These are phyloP conservation scores for Scleroderma citrinum DNA, from an alignment of 768 basidiomycete genomes.

Conservation along the genomic window DNA sequence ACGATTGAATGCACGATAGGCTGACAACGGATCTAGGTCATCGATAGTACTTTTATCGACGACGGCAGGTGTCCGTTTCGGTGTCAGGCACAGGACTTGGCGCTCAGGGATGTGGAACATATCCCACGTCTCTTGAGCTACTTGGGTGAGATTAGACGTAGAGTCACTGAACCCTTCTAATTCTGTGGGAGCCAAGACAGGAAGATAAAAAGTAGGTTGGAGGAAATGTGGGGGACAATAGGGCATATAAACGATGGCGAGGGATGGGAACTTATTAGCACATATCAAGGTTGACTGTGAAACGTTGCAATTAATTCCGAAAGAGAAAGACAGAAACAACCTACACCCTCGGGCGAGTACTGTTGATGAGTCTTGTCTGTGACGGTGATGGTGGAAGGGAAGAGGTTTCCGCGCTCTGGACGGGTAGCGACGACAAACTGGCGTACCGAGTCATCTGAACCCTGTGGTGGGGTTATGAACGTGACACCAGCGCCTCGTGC, in stretches of 20 bases:
- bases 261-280: conserved; percentile 42
- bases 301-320: conserved; percentile 25
- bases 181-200: conserved; percentile 38
- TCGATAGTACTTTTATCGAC: conserved; percentile 44
- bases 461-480: conserved; percentile 15
- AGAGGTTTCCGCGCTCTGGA: conserved; percentile 18
- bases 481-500: conserved; percentile 32
- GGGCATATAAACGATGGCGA: conserved; percentile 67
- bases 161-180: conserved; percentile 24
- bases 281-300: conserved; percentile 36
- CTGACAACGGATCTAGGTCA: conserved; percentile 35
- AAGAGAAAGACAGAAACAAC: conserved; percentile 14
- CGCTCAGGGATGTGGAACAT: conserved; percentile 35
- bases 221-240: conserved; percentile 32
- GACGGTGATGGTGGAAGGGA: conserved; percentile 31
- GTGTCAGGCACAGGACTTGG: conserved; percentile 36
- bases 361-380: conserved; percentile 30
- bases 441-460: conserved; percentile 18
- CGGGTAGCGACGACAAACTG: conserved; percentile 23
- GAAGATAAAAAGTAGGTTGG: conserved; percentile 50
- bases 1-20: conserved; percentile 41
- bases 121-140: conserved; percentile 34
- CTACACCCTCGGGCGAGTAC: conserved; percentile 21
- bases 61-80: conserved; percentile 31
- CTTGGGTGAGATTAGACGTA: conserved; percentile 17